Evolutionary conservation across 2,329 filamentous ascomycete species (phyloP), one percentile per base, ranked within the genome.

Genomic region (Monosporascus sp.): DNA sequence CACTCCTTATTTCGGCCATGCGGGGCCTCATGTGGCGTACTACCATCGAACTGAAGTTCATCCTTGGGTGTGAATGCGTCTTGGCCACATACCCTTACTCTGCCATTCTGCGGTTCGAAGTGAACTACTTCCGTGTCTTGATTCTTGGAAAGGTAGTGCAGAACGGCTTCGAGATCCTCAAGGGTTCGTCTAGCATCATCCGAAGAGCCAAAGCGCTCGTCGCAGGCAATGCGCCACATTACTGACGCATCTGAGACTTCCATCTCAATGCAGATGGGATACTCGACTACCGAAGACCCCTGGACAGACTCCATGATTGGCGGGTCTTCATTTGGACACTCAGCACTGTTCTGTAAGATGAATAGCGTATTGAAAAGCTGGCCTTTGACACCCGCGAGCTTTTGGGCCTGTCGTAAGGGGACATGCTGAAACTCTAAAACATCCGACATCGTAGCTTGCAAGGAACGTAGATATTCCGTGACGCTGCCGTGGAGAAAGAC

Each of bases 181-280:
- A 94, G 65, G 2, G 96, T 66, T 0, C 67, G 60, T 0, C 74
- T 56, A 0, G 80, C 74, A 9, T 78, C 79, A 0, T 65, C 53
- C 1, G 67, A 58, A 14, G 79, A 74, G 6, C 85, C 68, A 11
- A 82, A 78, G 1, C 72, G 71, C 1, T 78, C 74, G 61, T 89
- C 85, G 57, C 86, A 87, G 5, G 91, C 89, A 19, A 85, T 78
- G 14, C 89, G 84, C 86, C 91, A 94, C 0, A 84, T 57, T 1
- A 95, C 66, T 0, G 70, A 63, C 19, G 79, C 70, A 0, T 70
- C 73, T 0, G 80, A 67, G 6, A 81, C 70, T 65, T 96, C 90
- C 67, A 94, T 84, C 70, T 97, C 92, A 2, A 90, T 80, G 61
- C 89, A 94, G 3, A 96, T 71, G 0, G 89, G 86, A 67, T 92